phyloP scores from a whole-genome alignment of 352 stramenopile genomes.

The Globisporangium paroecandrum region DNA sequence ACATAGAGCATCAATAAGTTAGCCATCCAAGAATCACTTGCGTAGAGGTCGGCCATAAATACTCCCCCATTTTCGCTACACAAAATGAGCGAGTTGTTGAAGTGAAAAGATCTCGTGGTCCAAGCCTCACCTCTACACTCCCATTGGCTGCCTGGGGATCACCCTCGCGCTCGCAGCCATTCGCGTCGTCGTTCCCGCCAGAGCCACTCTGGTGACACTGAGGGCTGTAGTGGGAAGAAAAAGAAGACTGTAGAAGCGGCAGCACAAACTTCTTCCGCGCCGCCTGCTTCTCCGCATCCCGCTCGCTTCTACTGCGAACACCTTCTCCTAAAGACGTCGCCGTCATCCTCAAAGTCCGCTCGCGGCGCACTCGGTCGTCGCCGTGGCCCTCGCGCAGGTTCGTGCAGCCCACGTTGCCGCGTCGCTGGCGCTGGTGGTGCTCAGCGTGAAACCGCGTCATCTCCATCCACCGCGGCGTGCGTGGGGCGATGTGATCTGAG shows the following conservation, averaged over 20 bases:
- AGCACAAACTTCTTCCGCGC: constrained; percentile 12
- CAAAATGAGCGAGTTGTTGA: too few relatives aligned
- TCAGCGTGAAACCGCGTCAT: constrained; percentile 1
- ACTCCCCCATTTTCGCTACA: too few relatives aligned
- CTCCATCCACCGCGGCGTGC: too few relatives aligned
- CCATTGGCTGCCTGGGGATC: not conserved
- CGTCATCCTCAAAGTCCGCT: not conserved
- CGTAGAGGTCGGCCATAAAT: not conserved
- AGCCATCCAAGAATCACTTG: constrained; percentile 2
- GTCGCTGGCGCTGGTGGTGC: constrained; percentile 19
- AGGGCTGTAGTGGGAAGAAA: not conserved
- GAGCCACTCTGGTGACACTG: not conserved
- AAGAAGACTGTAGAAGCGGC: not conserved
- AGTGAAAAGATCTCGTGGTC: too few relatives aligned
- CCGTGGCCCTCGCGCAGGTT: constrained; percentile 19
- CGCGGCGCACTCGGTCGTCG: not conserved
- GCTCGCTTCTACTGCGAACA: not conserved
- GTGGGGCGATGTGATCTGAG: not conserved
- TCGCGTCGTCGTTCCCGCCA: too few relatives aligned
- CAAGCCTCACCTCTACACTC: too few relatives aligned
- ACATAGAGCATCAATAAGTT: not conserved
- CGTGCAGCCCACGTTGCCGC: constrained; percentile 28
- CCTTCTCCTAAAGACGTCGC: not conserved
- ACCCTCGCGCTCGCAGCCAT: not conserved
- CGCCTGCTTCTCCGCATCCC: not conserved